Base-by-base conservation (phyloP, 345 rosid genomes). In the Zanthoxylum bungeanum region DNA sequence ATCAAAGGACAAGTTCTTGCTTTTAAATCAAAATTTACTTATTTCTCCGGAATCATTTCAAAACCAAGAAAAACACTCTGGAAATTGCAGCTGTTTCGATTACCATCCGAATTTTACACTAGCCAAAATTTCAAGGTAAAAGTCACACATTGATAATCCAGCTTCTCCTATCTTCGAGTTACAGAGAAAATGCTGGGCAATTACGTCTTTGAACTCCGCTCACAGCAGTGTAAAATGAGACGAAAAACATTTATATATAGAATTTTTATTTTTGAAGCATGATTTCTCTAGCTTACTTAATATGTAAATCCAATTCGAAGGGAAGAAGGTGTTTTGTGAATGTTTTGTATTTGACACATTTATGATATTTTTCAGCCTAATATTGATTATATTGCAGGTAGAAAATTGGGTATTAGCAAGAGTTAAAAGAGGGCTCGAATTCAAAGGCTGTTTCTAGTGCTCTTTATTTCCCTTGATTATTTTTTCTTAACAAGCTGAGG, bases 1-100 rank as follows among this genome's bases (percentile, higher is more conserved):
- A 7, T 37, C 0, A 46, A 63, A 7, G 81, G 78, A 7, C 2
- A 30, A 4, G 37, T 74, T 0, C 34, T 58, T 62, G 76, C 76
- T 30, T 62, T 51, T 36, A 80, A 71, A 59, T 49, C 16, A 3
- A 63, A 34, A 19, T 60, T 80, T 0, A 51, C 9, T 9, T 80
- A 74, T 36, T 80, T 47, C 7, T 66, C 76, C 1, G 73, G 75
- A 36, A 59, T 7, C 16, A 1, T 7, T 7, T 22, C 60, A 3
- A 50, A 73, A 21, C 7, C 75, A 4, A 80, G 52, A 56, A 77
- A 67, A 68, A 80, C 80, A 27, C 76, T 60, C 62, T 77, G 83
- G 83, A 70, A 21, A 24, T 70, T 80, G 74, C 68, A 73, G 2
- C 37, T 65, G 46, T 80, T 65, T 58, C 70, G 68, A 6, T 22